These are phyloP conservation scores for Chamaecrista fasciculata DNA, from an alignment of 306 rosid genomes.

Conservation along the genomic window DNA sequence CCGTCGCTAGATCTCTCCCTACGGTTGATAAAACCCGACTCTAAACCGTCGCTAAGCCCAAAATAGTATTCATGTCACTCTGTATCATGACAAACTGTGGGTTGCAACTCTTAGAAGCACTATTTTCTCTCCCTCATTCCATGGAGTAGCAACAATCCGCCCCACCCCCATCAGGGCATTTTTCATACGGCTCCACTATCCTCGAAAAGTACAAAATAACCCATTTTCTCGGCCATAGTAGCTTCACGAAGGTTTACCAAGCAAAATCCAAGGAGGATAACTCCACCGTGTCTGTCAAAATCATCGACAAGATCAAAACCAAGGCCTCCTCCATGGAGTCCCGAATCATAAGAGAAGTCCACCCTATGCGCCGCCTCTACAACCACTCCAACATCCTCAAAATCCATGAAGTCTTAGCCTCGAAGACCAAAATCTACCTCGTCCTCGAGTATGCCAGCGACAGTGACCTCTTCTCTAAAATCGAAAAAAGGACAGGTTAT, in stretches of 20 bases:
- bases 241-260: constrained; percentile 77
- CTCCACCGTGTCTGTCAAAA: constrained; percentile 61
- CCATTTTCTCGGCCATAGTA: constrained; percentile 66
- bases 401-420: constrained; percentile 81
- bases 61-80: too few species aligned
- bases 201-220: constrained; percentile 68
- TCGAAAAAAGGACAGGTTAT: constrained; percentile 40
- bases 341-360: constrained; percentile 62
- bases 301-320: constrained; percentile 66
- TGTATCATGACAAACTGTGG: too few species aligned
- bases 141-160: constrained; percentile 50
- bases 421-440: constrained; percentile 76
- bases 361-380: constrained; percentile 81
- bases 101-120: too few species aligned
- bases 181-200: constrained; percentile 17
- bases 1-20: too few species aligned
- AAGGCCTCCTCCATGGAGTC: constrained; percentile 60
- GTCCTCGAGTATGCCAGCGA: constrained; percentile 75
- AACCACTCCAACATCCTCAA: constrained; percentile 68
- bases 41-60: too few species aligned
- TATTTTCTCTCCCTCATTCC: neutral
- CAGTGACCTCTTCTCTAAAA: constrained; percentile 58
- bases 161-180: neutral
- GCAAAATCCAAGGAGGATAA: constrained; percentile 50
- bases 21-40: too few species aligned